Conservation (phyloP, 345 rosid species). For the Linum usitatissimum region DNA sequence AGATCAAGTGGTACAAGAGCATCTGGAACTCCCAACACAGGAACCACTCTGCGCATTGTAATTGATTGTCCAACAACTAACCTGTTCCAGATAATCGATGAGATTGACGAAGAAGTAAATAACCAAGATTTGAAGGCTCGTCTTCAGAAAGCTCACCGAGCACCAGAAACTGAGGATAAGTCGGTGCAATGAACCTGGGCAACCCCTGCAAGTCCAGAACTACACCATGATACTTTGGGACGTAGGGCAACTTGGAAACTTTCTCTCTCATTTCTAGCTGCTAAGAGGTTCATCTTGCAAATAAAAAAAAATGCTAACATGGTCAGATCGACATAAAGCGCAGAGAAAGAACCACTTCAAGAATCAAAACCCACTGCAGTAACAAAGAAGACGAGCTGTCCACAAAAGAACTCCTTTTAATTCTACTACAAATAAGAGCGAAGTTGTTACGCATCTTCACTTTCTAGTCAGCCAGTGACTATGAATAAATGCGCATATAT, state of each 20-base stretch:
- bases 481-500: neutral
- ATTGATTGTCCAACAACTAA: slow-evolving; percentile 70
- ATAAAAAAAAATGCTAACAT: slow-evolving; percentile 16
- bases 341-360: neutral
- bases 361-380: neutral
- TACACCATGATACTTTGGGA: slow-evolving; percentile 85
- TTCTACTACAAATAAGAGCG: neutral
- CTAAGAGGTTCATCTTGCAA: slow-evolving; percentile 79
- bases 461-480: neutral
- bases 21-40: slow-evolving; percentile 86
- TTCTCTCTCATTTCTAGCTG: slow-evolving; percentile 95
- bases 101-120: slow-evolving; percentile 11
- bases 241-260: slow-evolving; percentile 88
- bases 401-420: neutral
- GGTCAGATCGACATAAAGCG: slow-evolving; percentile 14
- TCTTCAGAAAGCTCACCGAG: slow-evolving; percentile 47
- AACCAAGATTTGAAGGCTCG: slow-evolving; percentile 1
- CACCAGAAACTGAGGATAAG: slow-evolving; percentile 71
- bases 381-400: neutral
- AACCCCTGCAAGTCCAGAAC: slow-evolving; percentile 51
- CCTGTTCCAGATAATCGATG: slow-evolving; percentile 34
- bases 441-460: neutral
- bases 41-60: slow-evolving; percentile 55
- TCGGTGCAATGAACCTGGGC: slow-evolving; percentile 84
- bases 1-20: slow-evolving; percentile 91